phyloP scores from a whole-genome alignment of 768 basidiomycete species.

The Dioszegia crocea region DNA sequence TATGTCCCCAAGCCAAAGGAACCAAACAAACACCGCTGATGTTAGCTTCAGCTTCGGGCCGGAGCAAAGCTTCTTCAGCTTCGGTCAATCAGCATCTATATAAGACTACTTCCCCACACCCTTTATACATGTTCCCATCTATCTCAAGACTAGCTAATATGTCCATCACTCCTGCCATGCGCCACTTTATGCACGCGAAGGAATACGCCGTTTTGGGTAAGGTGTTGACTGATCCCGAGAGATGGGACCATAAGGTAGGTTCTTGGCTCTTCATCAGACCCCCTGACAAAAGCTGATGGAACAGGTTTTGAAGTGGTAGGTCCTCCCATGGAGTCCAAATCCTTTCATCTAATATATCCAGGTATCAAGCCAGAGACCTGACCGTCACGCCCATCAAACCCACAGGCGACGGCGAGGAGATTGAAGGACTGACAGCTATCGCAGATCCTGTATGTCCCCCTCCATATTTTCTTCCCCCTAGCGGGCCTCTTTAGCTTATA shows the following conservation, averaged over 20 bases:
- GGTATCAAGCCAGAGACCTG: background rate
- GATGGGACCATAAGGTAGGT: constrained; percentile 40
- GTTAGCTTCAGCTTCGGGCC: background rate
- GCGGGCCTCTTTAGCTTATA: background rate
- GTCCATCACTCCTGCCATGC: constrained; percentile 29
- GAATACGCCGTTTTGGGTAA: constrained; percentile 41
- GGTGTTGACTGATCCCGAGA: constrained; percentile 31
- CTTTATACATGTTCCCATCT: background rate
- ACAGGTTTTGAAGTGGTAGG: constrained; percentile 35
- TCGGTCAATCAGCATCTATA: too few relatives aligned
- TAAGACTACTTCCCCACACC: background rate
- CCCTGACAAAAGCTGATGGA: background rate
- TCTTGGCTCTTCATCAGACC: background rate
- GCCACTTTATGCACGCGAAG: constrained; percentile 33
- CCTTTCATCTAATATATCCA: background rate
- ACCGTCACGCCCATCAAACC: constrained; percentile 36
- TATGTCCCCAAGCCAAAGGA: background rate
- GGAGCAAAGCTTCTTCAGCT: too few relatives aligned
- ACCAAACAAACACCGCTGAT: background rate
- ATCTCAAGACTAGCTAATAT: background rate
- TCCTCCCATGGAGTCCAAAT: background rate
- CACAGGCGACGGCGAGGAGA: constrained; percentile 8
- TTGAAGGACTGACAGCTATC: constrained; percentile 28
- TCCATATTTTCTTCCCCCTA: background rate
- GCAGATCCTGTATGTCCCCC: constrained; percentile 25